Conservation (phyloP, 2,329 filamentous ascomycete genomes). For the Talaromyces verruculosus region DNA sequence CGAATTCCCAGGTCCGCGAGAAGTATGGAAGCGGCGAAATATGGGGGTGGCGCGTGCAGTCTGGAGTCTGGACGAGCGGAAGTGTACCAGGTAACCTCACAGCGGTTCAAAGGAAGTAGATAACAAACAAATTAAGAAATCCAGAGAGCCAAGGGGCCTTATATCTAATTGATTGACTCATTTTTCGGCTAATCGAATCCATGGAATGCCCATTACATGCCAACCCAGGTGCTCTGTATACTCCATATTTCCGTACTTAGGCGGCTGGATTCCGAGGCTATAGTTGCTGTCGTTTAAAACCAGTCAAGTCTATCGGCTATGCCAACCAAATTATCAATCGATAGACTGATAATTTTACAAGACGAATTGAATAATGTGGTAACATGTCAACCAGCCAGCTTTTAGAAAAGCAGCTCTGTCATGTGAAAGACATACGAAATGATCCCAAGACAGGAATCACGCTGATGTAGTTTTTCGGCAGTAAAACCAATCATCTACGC, state of each 20-base stretch:
- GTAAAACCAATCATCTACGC: background rate
- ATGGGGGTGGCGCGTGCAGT: constrained; percentile 8
- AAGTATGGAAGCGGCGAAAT: background rate
- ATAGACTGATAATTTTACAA: background rate
- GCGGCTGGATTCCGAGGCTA: constrained; percentile 12
- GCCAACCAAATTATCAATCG: background rate
- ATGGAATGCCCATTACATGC: background rate
- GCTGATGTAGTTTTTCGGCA: background rate
- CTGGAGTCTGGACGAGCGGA: constrained; percentile 13
- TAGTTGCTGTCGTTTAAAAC: constrained; percentile 4
- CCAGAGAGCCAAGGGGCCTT: background rate
- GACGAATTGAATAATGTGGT: background rate
- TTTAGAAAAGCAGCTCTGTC: background rate
- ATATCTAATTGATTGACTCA: background rate
- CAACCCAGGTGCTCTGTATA: background rate
- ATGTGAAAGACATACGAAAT: constrained; percentile 5
- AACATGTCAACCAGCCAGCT: background rate
- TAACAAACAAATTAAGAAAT: background rate
- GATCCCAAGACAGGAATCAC: background rate
- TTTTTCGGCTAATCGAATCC: constrained; percentile 5
- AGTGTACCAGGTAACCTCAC: background rate
- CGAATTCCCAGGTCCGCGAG: background rate
- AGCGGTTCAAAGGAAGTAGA: background rate
- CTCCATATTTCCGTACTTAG: constrained; percentile 1
- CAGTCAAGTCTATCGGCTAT: background rate